These are phyloP conservation scores for Naganishia liquefaciens DNA, from an alignment of 1,284 basidiomycete genomes.

Conservation along the genomic window DNA sequence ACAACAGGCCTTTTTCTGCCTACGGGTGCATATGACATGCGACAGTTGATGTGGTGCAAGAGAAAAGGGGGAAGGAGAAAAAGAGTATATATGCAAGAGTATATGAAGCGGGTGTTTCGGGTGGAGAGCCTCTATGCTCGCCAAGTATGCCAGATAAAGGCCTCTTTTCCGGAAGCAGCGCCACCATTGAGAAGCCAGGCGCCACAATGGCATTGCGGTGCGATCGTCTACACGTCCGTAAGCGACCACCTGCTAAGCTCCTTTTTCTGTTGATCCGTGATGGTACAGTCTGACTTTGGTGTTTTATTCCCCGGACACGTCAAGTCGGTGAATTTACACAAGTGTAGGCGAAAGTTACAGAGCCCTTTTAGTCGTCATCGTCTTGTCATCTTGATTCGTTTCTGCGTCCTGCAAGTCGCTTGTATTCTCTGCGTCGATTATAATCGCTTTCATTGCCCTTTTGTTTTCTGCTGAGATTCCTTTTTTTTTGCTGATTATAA, in stretches of 20 bases:
- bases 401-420: not conserved
- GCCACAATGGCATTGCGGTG: too few relatives aligned
- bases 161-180: too few relatives aligned
- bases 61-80: not conserved
- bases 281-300: too few relatives aligned
- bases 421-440: constrained; percentile 12
- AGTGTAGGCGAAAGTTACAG: not conserved
- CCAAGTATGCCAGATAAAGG: too few relatives aligned
- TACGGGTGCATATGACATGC: not conserved
- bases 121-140: too few relatives aligned
- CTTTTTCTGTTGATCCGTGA: too few relatives aligned
- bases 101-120: not conserved
- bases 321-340: too few relatives aligned
- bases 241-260: too few relatives aligned
- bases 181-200: too few relatives aligned
- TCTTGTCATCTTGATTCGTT: not conserved
- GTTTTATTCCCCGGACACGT: too few relatives aligned
- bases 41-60: not conserved
- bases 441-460: constrained; percentile 15
- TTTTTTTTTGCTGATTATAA: constrained; percentile 17
- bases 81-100: constrained; percentile 18
- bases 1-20: not conserved
- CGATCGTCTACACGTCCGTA: too few relatives aligned
- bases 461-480: not conserved
- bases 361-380: not conserved